These are phyloP conservation scores for Trichoderma reesei DNA, from an alignment of 495 filamentous ascomycete genomes.

Conservation along the genomic window DNA sequence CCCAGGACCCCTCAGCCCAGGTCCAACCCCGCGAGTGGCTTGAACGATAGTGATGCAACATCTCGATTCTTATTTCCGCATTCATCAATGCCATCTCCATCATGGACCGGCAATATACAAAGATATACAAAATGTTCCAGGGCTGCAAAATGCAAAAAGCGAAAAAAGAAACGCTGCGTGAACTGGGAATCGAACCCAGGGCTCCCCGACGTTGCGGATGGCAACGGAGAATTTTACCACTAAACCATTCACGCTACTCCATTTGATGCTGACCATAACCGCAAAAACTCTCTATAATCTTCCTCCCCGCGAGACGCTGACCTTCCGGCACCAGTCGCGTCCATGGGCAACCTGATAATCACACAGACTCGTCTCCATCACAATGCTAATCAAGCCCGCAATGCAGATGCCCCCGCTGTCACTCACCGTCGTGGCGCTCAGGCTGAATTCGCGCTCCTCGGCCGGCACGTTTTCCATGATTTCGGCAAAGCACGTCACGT, in stretches of 20 bases:
- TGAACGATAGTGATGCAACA: too few relatives aligned
- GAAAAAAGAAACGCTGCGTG: conserved; percentile 2
- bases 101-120: too few relatives aligned
- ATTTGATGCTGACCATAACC: neutral
- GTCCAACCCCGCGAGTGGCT: too few relatives aligned
- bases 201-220: conserved; percentile 9
- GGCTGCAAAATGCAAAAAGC: neutral
- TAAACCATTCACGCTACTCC: conserved; percentile 8
- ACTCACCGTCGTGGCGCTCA: conserved; percentile 83
- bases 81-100: too few relatives aligned
- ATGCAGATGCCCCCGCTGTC: conserved; percentile 87
- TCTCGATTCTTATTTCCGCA: too few relatives aligned
- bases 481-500: conserved; percentile 91
- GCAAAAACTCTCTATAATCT: neutral
- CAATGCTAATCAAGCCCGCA: conserved; percentile 76
- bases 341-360: conserved; percentile 69
- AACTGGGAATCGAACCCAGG: conserved; percentile 9
- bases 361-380: conserved; percentile 75
- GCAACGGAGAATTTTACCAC: conserved; percentile 9
- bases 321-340: conserved; percentile 59
- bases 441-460: conserved; percentile 78
- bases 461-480: conserved; percentile 69
- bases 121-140: too few relatives aligned
- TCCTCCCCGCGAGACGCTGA: conserved; percentile 17
- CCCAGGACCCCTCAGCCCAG: too few relatives aligned